Evolutionary conservation across 768 basidiomycete genomes (phyloP).

Genomic region (Phaffia tasmanica): DNA sequence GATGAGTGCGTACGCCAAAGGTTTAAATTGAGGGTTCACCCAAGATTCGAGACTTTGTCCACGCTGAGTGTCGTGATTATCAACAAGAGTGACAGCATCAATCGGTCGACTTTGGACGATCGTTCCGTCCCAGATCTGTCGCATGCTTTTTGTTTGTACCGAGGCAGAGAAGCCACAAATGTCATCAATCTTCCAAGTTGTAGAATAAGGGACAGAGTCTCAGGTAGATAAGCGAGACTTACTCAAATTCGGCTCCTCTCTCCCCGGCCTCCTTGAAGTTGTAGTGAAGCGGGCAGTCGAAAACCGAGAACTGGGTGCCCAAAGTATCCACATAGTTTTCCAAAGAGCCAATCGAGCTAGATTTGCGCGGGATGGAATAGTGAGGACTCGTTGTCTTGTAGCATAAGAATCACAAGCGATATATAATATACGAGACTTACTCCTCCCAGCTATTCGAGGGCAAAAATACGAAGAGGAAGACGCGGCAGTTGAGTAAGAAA

Average conservation of each 20-base stretch:
- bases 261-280: constrained; percentile 57
- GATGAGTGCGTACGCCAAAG: constrained; percentile 42
- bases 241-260: background rate
- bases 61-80: constrained; percentile 30
- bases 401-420: background rate
- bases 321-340: constrained; percentile 33
- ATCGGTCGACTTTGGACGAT: constrained; percentile 57
- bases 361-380: background rate
- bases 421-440: background rate
- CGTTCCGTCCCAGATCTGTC: constrained; percentile 59
- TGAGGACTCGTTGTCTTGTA: background rate
- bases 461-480: background rate
- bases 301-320: constrained; percentile 61
- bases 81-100: constrained; percentile 53
- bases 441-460: background rate
- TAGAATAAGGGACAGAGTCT: background rate
- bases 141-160: constrained; percentile 47
- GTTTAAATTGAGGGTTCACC: constrained; percentile 36
- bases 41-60: constrained; percentile 41
- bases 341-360: constrained; percentile 5
- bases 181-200: background rate
- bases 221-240: background rate
- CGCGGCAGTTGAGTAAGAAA: background rate
- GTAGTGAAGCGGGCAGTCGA: constrained; percentile 80
- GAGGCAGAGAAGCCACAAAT: background rate